Evolutionary conservation across 352 stramenopile genomes (phyloP).

Genomic region (Globisporangium takayamanum): DNA sequence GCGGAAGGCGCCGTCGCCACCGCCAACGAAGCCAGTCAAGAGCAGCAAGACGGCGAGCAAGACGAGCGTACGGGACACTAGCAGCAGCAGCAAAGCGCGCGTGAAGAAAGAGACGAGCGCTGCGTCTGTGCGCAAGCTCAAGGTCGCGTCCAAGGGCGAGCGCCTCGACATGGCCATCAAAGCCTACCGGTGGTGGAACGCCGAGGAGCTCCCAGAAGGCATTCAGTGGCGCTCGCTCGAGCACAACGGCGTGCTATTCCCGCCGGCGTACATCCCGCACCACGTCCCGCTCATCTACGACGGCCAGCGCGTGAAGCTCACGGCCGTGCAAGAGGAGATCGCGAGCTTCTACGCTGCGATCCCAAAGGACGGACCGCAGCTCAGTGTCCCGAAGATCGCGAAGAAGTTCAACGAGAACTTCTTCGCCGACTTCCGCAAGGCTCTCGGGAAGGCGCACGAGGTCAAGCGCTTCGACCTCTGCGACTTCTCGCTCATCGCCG

Average conservation of each 20-base stretch:
- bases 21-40: conserved; percentile 22
- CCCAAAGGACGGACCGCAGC: conserved; percentile 95
- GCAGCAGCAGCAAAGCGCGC: conserved; percentile 13
- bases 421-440: conserved; percentile 90
- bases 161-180: conserved; percentile 96
- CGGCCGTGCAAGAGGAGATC: conserved; percentile 92
- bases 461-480: conserved; percentile 96
- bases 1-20: conserved; percentile 29
- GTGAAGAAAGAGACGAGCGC: conserved; percentile 40
- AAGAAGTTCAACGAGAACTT: conserved; percentile 99
- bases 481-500: conserved; percentile 94
- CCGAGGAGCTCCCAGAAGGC: conserved; percentile 88
- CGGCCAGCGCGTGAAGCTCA: conserved; percentile 90
- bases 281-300: conserved; percentile 95
- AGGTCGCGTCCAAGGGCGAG: conserved; percentile 92
- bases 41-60: conserved; percentile 43
- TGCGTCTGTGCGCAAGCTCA: conserved; percentile 74
- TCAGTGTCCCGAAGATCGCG: conserved; percentile 94
- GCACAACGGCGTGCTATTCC: conserved; percentile 98
- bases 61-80: conserved; percentile 25
- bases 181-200: conserved; percentile 99
- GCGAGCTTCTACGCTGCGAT: conserved; percentile 95
- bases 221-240: conserved; percentile 99
- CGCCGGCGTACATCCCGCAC: conserved; percentile 94
- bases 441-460: conserved; percentile 90